Evolutionary conservation across 2,329 filamentous ascomycete species (phyloP).

Genomic region (Trichoderma lentiforme): DNA sequence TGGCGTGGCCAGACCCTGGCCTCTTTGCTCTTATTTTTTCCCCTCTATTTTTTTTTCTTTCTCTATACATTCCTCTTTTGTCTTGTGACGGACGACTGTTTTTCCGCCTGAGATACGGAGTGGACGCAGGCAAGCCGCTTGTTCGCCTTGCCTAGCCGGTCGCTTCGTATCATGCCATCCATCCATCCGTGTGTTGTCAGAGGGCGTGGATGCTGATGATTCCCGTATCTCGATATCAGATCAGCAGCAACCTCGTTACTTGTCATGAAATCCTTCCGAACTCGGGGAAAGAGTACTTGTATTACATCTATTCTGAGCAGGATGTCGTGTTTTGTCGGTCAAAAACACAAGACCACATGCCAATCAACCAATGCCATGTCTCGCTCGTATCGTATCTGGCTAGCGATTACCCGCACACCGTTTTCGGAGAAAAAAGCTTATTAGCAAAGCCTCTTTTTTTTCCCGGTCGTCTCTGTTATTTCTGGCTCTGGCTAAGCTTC

Average conservation of each 20-base stretch:
- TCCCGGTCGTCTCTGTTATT: neutral
- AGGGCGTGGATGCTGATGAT: neutral
- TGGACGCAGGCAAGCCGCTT: neutral
- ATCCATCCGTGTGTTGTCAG: neutral
- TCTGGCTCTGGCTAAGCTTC: neutral
- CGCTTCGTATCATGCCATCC: conserved; percentile 7
- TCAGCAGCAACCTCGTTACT: neutral
- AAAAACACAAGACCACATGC: conserved; percentile 1
- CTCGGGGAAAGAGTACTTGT: neutral
- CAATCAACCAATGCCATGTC: neutral
- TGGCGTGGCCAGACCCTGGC: neutral
- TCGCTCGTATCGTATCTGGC: neutral
- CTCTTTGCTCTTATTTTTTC: neutral
- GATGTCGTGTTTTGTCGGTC: neutral
- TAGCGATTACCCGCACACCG: neutral
- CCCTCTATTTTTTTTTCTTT: neutral
- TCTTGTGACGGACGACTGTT: neutral
- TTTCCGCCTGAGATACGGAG: neutral
- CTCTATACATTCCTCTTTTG: neutral
- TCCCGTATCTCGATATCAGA: conserved; percentile 2
- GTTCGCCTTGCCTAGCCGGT: neutral
- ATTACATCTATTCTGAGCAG: neutral
- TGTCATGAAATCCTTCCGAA: neutral
- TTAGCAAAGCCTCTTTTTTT: neutral
- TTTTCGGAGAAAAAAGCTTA: neutral